Evolutionary conservation across 495 filamentous ascomycete genomes (phyloP).

Genomic region (Penicillium dipodomyicola): DNA sequence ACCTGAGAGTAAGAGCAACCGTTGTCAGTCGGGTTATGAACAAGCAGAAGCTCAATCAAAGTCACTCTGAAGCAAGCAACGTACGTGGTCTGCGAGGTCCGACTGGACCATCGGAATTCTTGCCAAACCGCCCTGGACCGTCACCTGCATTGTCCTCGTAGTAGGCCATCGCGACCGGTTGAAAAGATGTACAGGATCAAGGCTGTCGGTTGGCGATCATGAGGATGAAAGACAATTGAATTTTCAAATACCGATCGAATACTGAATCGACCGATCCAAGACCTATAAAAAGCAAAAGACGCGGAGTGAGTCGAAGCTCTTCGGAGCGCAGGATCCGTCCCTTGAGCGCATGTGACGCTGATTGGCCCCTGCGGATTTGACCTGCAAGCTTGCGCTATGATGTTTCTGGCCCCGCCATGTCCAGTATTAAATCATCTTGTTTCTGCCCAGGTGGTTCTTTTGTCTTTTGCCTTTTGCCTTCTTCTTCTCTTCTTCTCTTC

Average conservation of each 20-base stretch:
- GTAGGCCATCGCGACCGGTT: slow-evolving; percentile 36
- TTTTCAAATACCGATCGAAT: not conserved
- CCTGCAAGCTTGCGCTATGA: slow-evolving; percentile 20
- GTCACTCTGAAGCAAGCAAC: slow-evolving; percentile 11
- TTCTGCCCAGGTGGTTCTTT: not conserved
- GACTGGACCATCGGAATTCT: slow-evolving; percentile 38
- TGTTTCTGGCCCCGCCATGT: slow-evolving; percentile 7
- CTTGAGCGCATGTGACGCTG: slow-evolving; percentile 19
- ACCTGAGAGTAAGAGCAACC: slow-evolving; percentile 24
- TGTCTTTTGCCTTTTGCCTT: not conserved
- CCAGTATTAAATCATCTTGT: not conserved
- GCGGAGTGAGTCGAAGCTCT: slow-evolving; percentile 19
- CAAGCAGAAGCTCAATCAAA: not conserved
- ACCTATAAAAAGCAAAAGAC: not conserved
- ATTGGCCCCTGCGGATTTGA: slow-evolving; percentile 17
- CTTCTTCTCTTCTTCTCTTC: slow-evolving; percentile 1
- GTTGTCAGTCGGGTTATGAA: slow-evolving; percentile 10
- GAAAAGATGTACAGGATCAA: slow-evolving; percentile 3
- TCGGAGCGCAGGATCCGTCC: slow-evolving; percentile 18
- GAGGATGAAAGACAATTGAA: not conserved
- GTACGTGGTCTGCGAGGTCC: slow-evolving; percentile 46
- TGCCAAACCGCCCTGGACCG: slow-evolving; percentile 34
- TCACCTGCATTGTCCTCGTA: slow-evolving; percentile 45
- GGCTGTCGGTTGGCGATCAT: not conserved
- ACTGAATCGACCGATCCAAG: not conserved